Percentiles rank a stretch among this genome's conserved stretches.
Evolutionary conservation across 805 yeast genomes (phyloP).

Genomic region (Saccharomycopsis fibuligera): DNA sequence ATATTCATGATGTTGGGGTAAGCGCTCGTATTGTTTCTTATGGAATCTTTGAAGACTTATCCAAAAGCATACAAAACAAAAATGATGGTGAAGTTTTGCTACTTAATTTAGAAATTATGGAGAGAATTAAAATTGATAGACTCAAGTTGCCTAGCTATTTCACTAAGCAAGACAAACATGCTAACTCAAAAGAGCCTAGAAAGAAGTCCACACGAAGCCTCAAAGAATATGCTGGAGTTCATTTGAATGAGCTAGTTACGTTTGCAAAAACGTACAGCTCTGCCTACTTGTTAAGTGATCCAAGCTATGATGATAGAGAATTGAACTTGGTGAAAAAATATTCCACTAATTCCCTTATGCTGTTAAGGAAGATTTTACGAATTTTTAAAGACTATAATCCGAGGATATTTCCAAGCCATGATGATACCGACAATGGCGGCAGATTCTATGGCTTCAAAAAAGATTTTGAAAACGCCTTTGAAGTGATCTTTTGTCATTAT

Average conservation of each 20-base stretch:
- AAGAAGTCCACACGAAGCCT: background rate
- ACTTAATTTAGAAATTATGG: constrained; percentile 10
- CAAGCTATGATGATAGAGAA: background rate
- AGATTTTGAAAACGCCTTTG: constrained; percentile 12
- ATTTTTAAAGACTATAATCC: constrained; percentile 5
- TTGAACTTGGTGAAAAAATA: constrained; percentile 2
- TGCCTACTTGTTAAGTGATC: background rate
- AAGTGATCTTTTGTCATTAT: constrained; percentile 2
- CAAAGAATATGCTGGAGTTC: constrained; percentile 8
- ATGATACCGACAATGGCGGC: no score
- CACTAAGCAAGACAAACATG: background rate
- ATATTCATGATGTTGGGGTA: constrained; percentile 17
- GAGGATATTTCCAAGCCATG: no score
- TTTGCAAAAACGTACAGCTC: constrained; percentile 7
- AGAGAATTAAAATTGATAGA: constrained; percentile 3
- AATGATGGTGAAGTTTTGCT: constrained; percentile 4
- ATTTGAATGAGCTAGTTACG: constrained; percentile 13
- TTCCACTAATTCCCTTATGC: constrained; percentile 7
- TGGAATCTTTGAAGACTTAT: constrained; percentile 2
- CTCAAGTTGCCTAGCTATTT: constrained; percentile 11
- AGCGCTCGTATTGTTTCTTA: constrained; percentile 11
- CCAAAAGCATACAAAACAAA: background rate
- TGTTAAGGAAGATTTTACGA: constrained; percentile 6
- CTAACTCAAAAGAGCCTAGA: no score
- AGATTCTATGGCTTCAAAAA: background rate